Conservation (phyloP, 306 rosid genomes). For the Carpinus viminea region DNA sequence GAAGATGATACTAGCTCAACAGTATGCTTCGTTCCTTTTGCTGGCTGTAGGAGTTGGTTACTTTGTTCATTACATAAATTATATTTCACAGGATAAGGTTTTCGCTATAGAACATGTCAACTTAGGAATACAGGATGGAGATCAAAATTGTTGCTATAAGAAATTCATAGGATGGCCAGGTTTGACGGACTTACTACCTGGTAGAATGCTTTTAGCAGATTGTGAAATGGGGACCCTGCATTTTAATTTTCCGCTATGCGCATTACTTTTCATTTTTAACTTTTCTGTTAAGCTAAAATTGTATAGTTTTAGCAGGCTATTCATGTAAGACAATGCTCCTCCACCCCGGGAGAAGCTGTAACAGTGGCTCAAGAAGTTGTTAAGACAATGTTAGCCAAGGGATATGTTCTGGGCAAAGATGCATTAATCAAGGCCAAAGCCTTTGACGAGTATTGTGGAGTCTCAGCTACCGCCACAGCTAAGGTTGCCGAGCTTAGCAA, state of each 20-base stretch:
- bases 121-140: not conserved
- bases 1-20: conserved; percentile 40
- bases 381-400: conserved; percentile 86
- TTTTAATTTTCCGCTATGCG: not conserved
- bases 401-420: conserved; percentile 79
- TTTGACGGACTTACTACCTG: not conserved
- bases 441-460: conserved; percentile 68
- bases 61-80: not conserved
- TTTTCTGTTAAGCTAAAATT: not conserved
- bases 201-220: too few relatives aligned
- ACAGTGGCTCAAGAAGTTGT: conserved; percentile 74
- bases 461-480: conserved; percentile 77
- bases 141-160: not conserved
- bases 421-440: conserved; percentile 81
- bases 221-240: not conserved
- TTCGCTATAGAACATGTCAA: not conserved
- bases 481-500: conserved; percentile 70
- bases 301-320: conserved; percentile 39
- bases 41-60: not conserved
- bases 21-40: conserved; percentile 39
- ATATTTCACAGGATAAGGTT: not conserved
- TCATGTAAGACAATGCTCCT: conserved; percentile 43
- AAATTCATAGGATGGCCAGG: not conserved
- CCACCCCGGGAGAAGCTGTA: conserved; percentile 81
- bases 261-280: not conserved